A percentile compares a stretch with the other conserved stretches of the same genome.
Evolutionary conservation across 2,329 filamentous ascomycete genomes (phyloP).

Genomic region (Aspergillus latus): DNA sequence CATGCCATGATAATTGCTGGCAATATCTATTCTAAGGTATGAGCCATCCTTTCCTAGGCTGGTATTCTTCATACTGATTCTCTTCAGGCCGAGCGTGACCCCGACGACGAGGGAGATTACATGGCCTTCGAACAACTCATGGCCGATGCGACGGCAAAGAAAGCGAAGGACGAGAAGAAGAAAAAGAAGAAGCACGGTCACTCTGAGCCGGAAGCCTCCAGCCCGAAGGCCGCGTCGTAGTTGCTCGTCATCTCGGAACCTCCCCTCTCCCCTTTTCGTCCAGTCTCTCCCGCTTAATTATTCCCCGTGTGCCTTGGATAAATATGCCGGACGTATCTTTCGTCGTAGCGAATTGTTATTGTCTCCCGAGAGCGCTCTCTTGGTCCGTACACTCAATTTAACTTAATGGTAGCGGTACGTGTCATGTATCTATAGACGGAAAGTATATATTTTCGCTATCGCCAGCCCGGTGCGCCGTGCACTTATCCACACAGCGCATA

Average conservation of each 20-base stretch:
- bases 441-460: not conserved
- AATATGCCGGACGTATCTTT: constrained; percentile 7
- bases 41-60: constrained; percentile 12
- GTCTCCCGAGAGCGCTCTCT: not conserved
- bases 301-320: constrained; percentile 12
- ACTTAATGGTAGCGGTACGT: not conserved
- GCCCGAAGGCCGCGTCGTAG: constrained; percentile 10
- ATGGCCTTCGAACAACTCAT: constrained; percentile 99
- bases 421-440: constrained; percentile 5
- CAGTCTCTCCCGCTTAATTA: not conserved
- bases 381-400: constrained; percentile 6
- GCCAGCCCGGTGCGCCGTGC: too few relatives aligned
- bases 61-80: constrained; percentile 6
- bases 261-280: not conserved
- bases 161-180: constrained; percentile 76
- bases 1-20: constrained; percentile 86
- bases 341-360: constrained; percentile 10
- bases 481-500: too few relatives aligned
- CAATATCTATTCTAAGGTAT: constrained; percentile 83
- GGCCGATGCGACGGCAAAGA: constrained; percentile 93
- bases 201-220: constrained; percentile 17
- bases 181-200: constrained; percentile 51
- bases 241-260: not conserved
- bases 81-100: constrained; percentile 74
- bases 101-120: constrained; percentile 97